phyloP scores from a whole-genome alignment of 1,284 basidiomycete species.

The Cryptococcus hybrid region DNA sequence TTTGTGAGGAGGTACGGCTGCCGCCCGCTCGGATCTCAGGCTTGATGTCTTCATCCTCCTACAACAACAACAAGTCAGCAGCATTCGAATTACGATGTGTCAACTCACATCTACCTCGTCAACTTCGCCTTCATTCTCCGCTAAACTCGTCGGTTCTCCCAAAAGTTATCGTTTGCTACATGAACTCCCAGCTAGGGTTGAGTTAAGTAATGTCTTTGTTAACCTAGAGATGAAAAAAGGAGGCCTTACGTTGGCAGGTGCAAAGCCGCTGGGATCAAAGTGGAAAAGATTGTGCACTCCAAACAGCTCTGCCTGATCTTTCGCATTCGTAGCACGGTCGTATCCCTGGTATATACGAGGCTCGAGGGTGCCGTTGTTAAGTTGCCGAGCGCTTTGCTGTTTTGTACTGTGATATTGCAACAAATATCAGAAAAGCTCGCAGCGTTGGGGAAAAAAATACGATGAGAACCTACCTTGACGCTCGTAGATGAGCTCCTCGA shows the following conservation, averaged over 20 bases:
- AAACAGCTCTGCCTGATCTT: constrained; percentile 45
- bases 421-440: background rate
- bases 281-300: constrained; percentile 48
- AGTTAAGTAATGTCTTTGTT: constrained; percentile 10
- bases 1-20: too few species aligned
- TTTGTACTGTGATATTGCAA: constrained; percentile 34
- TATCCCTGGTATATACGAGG: constrained; percentile 41
- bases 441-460: background rate
- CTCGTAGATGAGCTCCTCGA: constrained; percentile 53
- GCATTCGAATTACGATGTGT: too few species aligned
- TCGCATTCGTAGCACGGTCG: constrained; percentile 26
- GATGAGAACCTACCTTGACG: constrained; percentile 42
- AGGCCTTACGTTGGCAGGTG: constrained; percentile 29
- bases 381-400: constrained; percentile 37
- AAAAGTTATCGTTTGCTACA: constrained; percentile 29
- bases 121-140: background rate
- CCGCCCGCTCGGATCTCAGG: too few species aligned
- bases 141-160: background rate
- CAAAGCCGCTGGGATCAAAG: constrained; percentile 42
- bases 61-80: too few species aligned
- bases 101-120: too few species aligned
- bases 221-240: background rate
- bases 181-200: constrained; percentile 38
- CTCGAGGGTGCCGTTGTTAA: constrained; percentile 48
- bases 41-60: too few species aligned